Base-by-base conservation (phyloP, 164 flowering plant species). In the Pachysandra terminalis region DNA sequence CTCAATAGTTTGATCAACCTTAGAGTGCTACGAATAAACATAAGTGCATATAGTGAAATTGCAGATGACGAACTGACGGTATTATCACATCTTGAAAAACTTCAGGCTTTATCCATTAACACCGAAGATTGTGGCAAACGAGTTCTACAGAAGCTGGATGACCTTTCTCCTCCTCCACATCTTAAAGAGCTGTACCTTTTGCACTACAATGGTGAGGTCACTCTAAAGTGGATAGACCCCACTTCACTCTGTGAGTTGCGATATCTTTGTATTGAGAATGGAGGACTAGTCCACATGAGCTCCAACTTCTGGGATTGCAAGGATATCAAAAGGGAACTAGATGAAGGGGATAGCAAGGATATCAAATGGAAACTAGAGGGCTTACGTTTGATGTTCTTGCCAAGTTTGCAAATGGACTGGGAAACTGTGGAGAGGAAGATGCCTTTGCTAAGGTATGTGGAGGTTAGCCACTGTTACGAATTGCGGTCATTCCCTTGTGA, bases 141-240 rank as follows among this genome's bases (percentile, higher is more conserved):
- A 10, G 15, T 56, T 9, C 26, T 28, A 5, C 9, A 5, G 37
- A 60, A 56, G 63, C 9, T 71, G 37, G 60, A 68, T 35, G 1
- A 51, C 19, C 69, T 76, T 22, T 27, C 63, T 3, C 79, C 79
- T 23, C 75, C 75, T 12, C 59, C 59, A 25, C 13, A 16, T 37
- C 59, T 71, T 28, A 45, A 56, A 61, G 79, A 76, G 62, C 16
- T 72, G 26, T 68, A 64, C 48, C 73, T 68, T 12, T 37, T 59
- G 64, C 14, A 61, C 32, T 76, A 65, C 64, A 45, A 19, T 5
- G 32, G 68, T 35, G 64, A 48, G 13, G 66, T 52, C 3, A 26
- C 48, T 0, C 73, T 67, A 19, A n/a, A 1, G 6, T 76, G 79
- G 75, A 27, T 72, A 3, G 68, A 56, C 49, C 79, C 79, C 19